Evolutionary conservation across 306 rosid species (phyloP).

Genomic region (Ormosia emarginata): DNA sequence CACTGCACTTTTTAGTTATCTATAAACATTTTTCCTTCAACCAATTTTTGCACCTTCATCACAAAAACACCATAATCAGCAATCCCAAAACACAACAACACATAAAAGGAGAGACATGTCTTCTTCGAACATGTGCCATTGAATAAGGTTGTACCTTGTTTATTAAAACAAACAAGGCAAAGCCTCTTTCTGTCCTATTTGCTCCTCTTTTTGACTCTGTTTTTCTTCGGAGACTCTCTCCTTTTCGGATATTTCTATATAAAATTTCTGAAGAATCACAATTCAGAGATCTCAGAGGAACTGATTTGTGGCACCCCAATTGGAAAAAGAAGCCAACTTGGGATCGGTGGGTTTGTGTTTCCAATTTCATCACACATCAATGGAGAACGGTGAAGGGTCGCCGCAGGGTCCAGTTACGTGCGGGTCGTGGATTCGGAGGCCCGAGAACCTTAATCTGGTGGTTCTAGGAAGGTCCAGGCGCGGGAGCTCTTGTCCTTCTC

Average conservation of each 20-base stretch:
- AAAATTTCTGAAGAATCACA: not conserved
- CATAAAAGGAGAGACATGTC: not conserved
- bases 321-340: conserved; percentile 23
- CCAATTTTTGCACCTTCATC: not conserved
- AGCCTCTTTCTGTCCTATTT: conserved; percentile 4
- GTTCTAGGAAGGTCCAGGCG: conserved; percentile 64
- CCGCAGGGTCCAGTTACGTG: conserved; percentile 67
- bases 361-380: conserved; percentile 1
- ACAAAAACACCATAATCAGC: not conserved
- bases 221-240: not conserved
- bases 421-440: conserved; percentile 92
- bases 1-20: not conserved
- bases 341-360: not conserved
- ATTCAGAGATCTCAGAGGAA: not conserved
- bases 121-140: not conserved
- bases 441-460: conserved; percentile 60
- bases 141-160: not conserved
- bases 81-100: not conserved
- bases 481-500: conserved; percentile 52
- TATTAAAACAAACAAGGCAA: conserved; percentile 5
- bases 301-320: not conserved
- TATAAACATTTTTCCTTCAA: not conserved
- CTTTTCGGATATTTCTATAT: not conserved
- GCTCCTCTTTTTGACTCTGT: not conserved
- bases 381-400: conserved; percentile 62